Evolutionary conservation across 352 stramenopile species (phyloP), one percentile per base, ranked within the genome.

Genomic region (Globisporangium solare): DNA sequence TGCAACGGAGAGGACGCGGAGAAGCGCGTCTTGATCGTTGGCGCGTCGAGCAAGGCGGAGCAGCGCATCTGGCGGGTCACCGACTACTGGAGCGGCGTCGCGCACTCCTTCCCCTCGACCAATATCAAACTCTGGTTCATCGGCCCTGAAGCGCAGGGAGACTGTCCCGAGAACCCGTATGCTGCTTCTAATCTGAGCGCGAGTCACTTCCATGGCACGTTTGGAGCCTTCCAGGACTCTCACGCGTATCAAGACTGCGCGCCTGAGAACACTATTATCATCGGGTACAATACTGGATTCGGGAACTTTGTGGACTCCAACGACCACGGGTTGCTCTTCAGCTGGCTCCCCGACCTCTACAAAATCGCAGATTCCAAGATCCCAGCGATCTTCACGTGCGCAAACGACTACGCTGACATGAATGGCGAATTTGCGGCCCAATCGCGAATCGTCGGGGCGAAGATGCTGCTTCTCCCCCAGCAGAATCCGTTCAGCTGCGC

Each of bases 271-370:
- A 74, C 77, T 0, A 50, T 92, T 27, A 65, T 89, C 43, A 61
- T 89, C 10, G 82, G 73, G 5, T 89, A 83, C 61, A 92, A 89
- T 62, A 86, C 82, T 6, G 82, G 82, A 45, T 92, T 92, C 59
- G 82, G 79, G 17, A 92, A 87, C 63, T 89, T 92, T 64, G 61
- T 89, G 35, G 79, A 89, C 18, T 76, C 76, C 3, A 51, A 65
- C 3, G 59, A 67, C 14, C 58, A 79, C 49, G 71, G 74, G 2
- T 40, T 89, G 37, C 67, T 92, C 43, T 83, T 87, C 56, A 89
- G 82, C 24, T 92, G 79, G 79, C 74, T 92, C 8, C 70, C 75
- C 3, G 77, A 89, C 50, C 60, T 92, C 3, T 73, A 77, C 41
- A 63, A 64, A 8, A 84, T 90, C 47, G 73, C 72, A 0, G 70